phyloP scores from a whole-genome alignment of 176 grass and related monocot genomes.

The Bromus sterilis region DNA sequence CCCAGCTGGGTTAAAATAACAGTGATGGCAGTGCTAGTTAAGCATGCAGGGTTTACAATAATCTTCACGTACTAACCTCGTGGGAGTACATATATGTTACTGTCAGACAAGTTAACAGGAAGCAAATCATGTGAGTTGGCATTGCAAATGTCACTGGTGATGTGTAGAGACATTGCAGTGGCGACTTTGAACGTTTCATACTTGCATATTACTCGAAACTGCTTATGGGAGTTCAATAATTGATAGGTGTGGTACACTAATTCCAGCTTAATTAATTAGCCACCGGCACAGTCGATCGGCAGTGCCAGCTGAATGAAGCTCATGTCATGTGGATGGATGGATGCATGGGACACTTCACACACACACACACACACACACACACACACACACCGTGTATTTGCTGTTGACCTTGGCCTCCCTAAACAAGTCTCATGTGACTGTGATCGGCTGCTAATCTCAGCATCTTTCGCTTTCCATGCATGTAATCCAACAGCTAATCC shows the following conservation, averaged over 20 bases:
- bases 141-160: not conserved
- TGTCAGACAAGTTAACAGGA: not conserved
- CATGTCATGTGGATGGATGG: not conserved
- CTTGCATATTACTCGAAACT: not conserved
- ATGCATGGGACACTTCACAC: not conserved
- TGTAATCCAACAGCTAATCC: constrained; percentile 14
- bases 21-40: not conserved
- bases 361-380: constrained; percentile 18
- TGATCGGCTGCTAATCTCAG: not conserved
- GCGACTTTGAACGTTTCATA: not conserved
- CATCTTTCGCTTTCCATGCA: constrained; percentile 15
- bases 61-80: not conserved
- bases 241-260: not conserved
- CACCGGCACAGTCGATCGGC: too few relatives aligned
- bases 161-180: too few relatives aligned
- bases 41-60: not conserved
- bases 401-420: constrained; percentile 1
- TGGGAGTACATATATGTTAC: not conserved
- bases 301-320: constrained; percentile 7
- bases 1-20: not conserved
- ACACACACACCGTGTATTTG: constrained; percentile 8
- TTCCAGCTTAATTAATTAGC: not conserved
- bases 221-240: not conserved
- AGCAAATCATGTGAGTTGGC: not conserved
- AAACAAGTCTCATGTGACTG: constrained; percentile 6